A percentile compares a stretch with the other conserved stretches of the same genome.
These are phyloP conservation scores for Eucalyptus rudis DNA, from an alignment of 345 rosid species.

Conservation along the genomic window DNA sequence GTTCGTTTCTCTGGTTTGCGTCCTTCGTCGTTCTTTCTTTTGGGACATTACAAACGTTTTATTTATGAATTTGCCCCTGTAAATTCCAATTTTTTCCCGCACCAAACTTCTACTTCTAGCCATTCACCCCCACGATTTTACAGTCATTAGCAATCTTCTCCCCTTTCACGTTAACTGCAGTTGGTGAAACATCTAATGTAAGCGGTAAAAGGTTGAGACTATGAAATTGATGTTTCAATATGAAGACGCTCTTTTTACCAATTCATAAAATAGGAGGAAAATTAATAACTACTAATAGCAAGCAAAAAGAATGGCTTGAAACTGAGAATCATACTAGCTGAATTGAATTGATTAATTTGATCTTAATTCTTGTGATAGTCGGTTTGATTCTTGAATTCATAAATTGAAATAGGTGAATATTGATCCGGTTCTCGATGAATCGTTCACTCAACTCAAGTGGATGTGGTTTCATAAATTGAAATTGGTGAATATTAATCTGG, in stretches of 20 bases:
- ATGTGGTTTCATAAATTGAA: too few species aligned
- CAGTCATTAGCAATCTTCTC: too few species aligned
- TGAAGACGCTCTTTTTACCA: background rate
- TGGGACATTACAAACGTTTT: background rate
- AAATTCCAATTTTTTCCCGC: background rate
- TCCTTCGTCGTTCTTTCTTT: background rate
- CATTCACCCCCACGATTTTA: background rate
- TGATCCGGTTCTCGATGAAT: accelerated
- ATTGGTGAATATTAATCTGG: too few species aligned
- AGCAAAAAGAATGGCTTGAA: too few species aligned
- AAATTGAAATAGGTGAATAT: too few species aligned
- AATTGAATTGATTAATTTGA: too few species aligned
- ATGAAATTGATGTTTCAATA: background rate
- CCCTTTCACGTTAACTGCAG: too few species aligned
- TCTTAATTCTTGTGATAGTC: too few species aligned
- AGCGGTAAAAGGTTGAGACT: background rate
- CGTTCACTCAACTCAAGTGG: accelerated
- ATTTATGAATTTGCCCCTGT: background rate
- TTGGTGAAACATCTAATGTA: too few species aligned
- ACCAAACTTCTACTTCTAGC: background rate
- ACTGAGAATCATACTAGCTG: too few species aligned
- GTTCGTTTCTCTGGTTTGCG: background rate
- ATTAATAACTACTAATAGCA: too few species aligned
- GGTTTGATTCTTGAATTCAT: accelerated
- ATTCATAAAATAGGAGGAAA: background rate